phyloP scores from a whole-genome alignment of 768 basidiomycete genomes.

The Pulveroboletus sp. region DNA sequence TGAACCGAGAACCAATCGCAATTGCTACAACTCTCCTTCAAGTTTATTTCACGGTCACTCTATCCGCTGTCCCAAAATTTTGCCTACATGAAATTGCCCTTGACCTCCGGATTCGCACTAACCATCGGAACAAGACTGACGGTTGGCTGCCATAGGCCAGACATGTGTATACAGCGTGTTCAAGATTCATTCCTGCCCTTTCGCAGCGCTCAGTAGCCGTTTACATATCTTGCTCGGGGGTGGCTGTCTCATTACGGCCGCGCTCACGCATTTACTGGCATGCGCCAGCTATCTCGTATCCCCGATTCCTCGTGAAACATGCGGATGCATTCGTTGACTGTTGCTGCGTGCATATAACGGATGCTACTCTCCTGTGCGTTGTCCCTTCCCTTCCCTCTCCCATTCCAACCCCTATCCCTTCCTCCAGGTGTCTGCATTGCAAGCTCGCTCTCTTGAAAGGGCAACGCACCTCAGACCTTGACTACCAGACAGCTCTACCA shows the following conservation, averaged over 20 bases:
- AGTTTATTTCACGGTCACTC: not conserved
- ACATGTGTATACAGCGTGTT: slow-evolving; percentile 15
- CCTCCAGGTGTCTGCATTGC: not conserved
- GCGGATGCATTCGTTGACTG: slow-evolving; percentile 4
- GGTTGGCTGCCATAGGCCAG: not conserved
- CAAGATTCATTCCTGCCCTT: slow-evolving; percentile 16
- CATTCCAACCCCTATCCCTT: not conserved
- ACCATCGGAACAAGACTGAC: not conserved
- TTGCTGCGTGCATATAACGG: slow-evolving; percentile 22
- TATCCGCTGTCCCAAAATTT: not conserved
- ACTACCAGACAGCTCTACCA: slow-evolving; percentile 1
- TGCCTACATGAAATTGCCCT: not conserved
- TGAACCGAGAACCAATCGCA: not conserved
- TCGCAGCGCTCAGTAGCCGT: slow-evolving; percentile 15
- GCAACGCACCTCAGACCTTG: not conserved
- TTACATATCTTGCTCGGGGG: slow-evolving; percentile 4
- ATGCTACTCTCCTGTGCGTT: slow-evolving; percentile 4
- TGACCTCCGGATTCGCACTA: not conserved
- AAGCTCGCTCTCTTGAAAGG: slow-evolving; percentile 1
- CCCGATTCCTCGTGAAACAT: slow-evolving; percentile 14
- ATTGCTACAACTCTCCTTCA: not conserved
- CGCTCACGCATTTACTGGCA: slow-evolving; percentile 9
- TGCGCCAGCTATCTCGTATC: slow-evolving; percentile 7
- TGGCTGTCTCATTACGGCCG: slow-evolving; percentile 3
- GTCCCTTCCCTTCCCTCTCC: slow-evolving; percentile 10